These are phyloP conservation scores for Pecoramyces ruminantium DNA, from an alignment of 192 early-diverging fungal genomes.

Conservation along the genomic window DNA sequence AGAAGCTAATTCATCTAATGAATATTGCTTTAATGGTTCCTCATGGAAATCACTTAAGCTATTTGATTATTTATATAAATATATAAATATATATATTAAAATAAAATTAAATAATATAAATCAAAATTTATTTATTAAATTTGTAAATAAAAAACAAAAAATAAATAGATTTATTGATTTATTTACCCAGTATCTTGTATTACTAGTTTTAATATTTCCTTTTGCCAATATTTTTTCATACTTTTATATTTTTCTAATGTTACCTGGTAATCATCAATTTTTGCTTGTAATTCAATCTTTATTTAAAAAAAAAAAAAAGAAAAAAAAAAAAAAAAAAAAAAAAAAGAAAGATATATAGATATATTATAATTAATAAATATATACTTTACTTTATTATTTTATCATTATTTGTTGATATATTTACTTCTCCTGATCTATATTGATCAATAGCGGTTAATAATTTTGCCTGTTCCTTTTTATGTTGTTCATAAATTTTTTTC, in stretches of 20 bases:
- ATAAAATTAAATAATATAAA: no score
- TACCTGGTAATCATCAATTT: conserved; percentile 47
- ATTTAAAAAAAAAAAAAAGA: not conserved
- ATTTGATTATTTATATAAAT: not conserved
- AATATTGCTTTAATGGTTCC: not conserved
- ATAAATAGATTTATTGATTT: no score
- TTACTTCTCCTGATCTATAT: not conserved
- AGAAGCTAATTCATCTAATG: not conserved
- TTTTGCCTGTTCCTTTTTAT: not conserved
- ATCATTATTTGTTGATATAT: no score
- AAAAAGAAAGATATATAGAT: no score
- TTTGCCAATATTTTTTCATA: conserved; percentile 31
- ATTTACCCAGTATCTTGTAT: conserved; percentile 31
- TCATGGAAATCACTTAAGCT: not conserved
- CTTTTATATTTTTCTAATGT: conserved; percentile 23
- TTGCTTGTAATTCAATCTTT: conserved; percentile 29
- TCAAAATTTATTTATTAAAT: no score
- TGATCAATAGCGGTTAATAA: not conserved
- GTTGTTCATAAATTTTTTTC: not conserved
- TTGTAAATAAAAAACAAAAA: no score
- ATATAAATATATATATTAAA: no score
- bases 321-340: no score
- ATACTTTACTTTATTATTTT: no score
- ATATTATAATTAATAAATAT: no score
- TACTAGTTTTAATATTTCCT: conserved; percentile 17